Evolutionary conservation across 345 rosid species (phyloP), one percentile per base, ranked within the genome.

Genomic region (Crucihimalaya himalaica): DNA sequence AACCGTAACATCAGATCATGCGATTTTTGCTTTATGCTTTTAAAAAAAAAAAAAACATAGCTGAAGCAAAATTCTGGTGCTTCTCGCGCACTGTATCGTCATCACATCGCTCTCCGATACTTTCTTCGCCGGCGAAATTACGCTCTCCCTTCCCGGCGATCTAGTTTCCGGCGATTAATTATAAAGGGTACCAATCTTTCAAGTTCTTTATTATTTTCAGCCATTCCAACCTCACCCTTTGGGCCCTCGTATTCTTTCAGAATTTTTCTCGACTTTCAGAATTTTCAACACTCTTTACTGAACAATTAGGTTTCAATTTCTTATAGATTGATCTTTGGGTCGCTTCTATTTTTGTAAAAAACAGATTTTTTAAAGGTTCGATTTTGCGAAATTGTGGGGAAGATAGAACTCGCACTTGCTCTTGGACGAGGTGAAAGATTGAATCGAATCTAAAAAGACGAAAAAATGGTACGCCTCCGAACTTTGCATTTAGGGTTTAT

Each of bases 11-110:
- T 78, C 67, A 58, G 80, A 73, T 80, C 78, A 42, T 23, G 76
- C 73, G 48, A 71, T 20, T 73, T 78, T 47, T 59, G 63, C 75
- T 68, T 61, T 58, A 3, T 70, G 60, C 50, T 62, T 62, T 72
- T 16, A 74, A 29, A 50, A 71, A 66, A 68, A 68, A 40, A 15
- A 43, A 74, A 67, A 18, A 18, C 14, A 5, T 34, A 3, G 46
- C 53, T n/a, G 34, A 54, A 70, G 71, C 80, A 45, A 69, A 70
- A 39, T 65, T 86, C 91, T 35, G 73, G 78, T 83, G 85, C 79
- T 79, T 76, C 85, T 79, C 80, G 40, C 78, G 15, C 79, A 72
- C 77, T 62, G 64, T 45, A 74, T 45, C 46, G 70, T 51, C 77
- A 19, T 23, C 70, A 15, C 60, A 16, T 57, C 63, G 1, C 25